Evolutionary conservation across 495 filamentous ascomycete species (phyloP), one percentile per base, ranked within the genome.

Genomic region (Penicillium argentinense): DNA sequence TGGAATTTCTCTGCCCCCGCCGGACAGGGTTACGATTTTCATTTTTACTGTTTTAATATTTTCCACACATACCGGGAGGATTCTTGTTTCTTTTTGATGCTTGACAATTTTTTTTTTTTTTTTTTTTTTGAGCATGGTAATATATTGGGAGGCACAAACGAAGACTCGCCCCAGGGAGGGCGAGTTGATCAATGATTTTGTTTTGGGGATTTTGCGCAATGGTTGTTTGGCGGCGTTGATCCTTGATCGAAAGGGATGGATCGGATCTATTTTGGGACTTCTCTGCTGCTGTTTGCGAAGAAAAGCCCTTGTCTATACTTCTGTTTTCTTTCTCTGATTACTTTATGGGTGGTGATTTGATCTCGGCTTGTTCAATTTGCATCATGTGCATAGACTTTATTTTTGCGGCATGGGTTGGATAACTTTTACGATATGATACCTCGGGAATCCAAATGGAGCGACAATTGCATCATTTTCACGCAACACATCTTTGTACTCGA

Each of bases 341-440:
- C 43, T 22, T 53, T 47, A 61, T 52, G 51, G 56, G 54, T 45
- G 53, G 53, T 45, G 34, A 51, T 49, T 42, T 47, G 45, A 36
- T 42, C 39, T 47, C 39, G 37, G 45, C 18, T 37, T 42, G 53
- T 49, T 26, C 14, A 25, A 33, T 45, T 41, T 34, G 47, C 47
- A 45, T 51, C 33, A 45, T 52, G 39, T 59, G 46, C 53, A 62
- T 61, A 62, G 55, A 59, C 47, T 57, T 54, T 23, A n/a, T n/a
- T n/a, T 39, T 34, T 28, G 18, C 37, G 42, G 52, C 56, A 60
- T 62, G 52, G 59, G 21, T 42, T 45, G 51, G 45, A 19, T 38
- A 47, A 21, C 45, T 48, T 43, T 56, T 40, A 62, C 42, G 56
- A 62, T 62, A 62, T 56, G 59, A 62, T 62, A 62, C 56, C 56